Evolutionary conservation across 495 filamentous ascomycete species (phyloP), one percentile per base, ranked within the genome.

Genomic region (Penicillium chermesinum): DNA sequence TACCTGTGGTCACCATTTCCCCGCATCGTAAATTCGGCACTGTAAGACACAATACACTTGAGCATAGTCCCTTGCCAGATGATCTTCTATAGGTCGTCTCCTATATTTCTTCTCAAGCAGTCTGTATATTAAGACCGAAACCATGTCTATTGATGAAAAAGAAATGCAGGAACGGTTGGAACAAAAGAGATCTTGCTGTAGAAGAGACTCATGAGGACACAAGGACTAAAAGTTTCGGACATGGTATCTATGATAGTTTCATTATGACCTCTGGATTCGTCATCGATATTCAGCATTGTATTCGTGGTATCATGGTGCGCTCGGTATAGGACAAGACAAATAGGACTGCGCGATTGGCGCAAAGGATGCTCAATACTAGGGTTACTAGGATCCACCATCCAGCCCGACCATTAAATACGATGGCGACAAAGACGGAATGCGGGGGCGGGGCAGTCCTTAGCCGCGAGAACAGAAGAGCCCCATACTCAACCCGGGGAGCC

Each of bases 291-390:
- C 50, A 39, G 59, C 49, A 48, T 50, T 60, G 44, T 50, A 44
- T 52, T 61, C 57, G 63, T 72, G 65, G 67, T 67, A 70, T 70
- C 66, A 59, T 70, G 59, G 58, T 66, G 60, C 59, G 57, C 62
- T 61, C 54, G 46, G 50, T 55, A 52, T 45, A 51, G 18, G 54
- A 50, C 38, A 53, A 42, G 34, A 33, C 35, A 27, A 12, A 21
- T 20, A 14, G 27, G 19, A 35, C n/a, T 27, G 17, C 34, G 42
- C 42, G 30, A 16, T n/a, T 10, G 3, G 25, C 41, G 32, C 32
- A 36, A 44, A 8, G 7, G 14, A 19, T n/a, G n/a, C n/a, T n/a
- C n/a, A n/a, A n/a, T n/a, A n/a, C n/a, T n/a, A n/a, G n/a, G 21
- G 32, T n/a, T 34, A 15, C 19, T 25, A 14, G 22, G 27, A 33